Evolutionary conservation across 768 basidiomycete species (phyloP), one percentile per base, ranked within the genome.

Genomic region (Lentinula detonsa): DNA sequence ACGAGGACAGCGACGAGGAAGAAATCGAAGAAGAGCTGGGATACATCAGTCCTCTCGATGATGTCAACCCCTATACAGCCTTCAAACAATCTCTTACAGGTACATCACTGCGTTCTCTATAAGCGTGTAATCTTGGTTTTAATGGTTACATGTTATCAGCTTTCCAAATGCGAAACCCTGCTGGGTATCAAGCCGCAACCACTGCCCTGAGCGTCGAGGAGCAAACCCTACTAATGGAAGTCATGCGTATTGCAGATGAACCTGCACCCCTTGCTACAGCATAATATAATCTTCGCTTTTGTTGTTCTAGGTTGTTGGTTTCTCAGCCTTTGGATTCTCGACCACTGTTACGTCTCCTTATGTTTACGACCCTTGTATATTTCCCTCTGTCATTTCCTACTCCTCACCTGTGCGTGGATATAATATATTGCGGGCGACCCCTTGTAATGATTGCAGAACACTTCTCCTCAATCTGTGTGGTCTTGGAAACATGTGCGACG

Each of bases 31-130:
- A 95, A 68, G 93, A 95, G 70, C 81, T 95, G 8, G 87, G 90
- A 5, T 93, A 88, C 72, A 84, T 93, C 71, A 93, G 90, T 67
- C 85, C 91, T 51, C 79, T 95, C 43, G 94, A 95, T 64, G 80
- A 73, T 58, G 85, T 93, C 58, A 82, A 95, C 67, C 86, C 88
- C 3, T 95, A 95, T 69, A 71, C 78, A 50, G 78, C 85, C 0
- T 95, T 95, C 80, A 88, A 91, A 71, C 81, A 82, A 62, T 88
- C 90, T 28, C 72, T 95, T 65, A 85, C 88, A 18, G 78, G 93
- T 94, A 68, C 48, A 86, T 75, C 16, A 28, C 33, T 34, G 31
- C 61, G 28, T 40, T 15, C 60, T 64, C 40, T 18, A 28, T 28
- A 28, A 28, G 37, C 31, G 42, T 58, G 51, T 49, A 59, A 42